Base-by-base conservation (phyloP, 805 yeast genomes). In the Lachancea dasiensis region DNA sequence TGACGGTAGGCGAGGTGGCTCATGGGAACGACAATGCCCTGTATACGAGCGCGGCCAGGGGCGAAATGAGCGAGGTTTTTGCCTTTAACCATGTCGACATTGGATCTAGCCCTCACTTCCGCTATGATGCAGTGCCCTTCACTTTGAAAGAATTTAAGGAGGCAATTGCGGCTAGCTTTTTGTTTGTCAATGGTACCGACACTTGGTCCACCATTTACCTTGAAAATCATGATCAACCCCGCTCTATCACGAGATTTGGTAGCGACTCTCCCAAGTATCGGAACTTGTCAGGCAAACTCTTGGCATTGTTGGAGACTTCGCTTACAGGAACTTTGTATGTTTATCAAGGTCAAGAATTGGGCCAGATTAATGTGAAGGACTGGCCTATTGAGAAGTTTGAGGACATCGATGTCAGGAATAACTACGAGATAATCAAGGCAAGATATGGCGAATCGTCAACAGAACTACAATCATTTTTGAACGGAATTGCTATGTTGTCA, bases 291-390 rank as follows among this genome's bases (percentile, higher is more conserved):
- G 74, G 75, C 20, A 75, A 75, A 56, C 54, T 73, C 51, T 51
- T 75, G 44, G 64, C 76, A 13, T 44, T 69, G 32, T 53, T 75
- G 50, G 67, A 69, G 44, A 39, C 64, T 9, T 50, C 76, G 10
- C 63, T 73, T 46, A 68, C 75, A 20, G 80, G 81, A 34, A 73
- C 81, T 10, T 54, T 73, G 38, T 76, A 64, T 56, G 58, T 76
- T 27, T 76, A 74, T 56, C 80, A 76, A 56, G 81, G 81, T 36
- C 81, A 76, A 53, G 81, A 76, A 48, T 60, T 76, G 43, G 81
- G 77, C 23, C 70, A 69, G 72, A 65, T 67, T 37, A 75, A 75
- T 50, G 55, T 73, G 21, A 49, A 58, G 36, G 50, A 52, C 27
- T 73, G 77, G 77, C 61, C 64, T 15, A 58, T 73, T 38, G 61